Evolutionary conservation across 352 stramenopile species (phyloP).

Genomic region (Phytophthora multivora): DNA sequence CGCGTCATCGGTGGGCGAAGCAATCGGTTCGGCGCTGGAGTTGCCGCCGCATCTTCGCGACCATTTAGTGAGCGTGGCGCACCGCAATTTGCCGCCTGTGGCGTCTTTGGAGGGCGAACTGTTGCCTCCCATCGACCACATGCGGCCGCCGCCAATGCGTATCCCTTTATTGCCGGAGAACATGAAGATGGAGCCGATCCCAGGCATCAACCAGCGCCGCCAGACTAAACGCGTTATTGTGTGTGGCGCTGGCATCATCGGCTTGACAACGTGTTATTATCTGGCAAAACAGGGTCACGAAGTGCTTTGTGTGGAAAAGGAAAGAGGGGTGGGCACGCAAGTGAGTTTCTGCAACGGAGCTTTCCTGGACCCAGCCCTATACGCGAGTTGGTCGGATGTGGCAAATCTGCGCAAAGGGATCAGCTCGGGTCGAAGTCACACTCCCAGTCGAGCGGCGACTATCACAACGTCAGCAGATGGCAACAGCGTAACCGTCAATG

Average conservation of each 20-base stretch:
- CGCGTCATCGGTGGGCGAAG: slow-evolving; percentile 38
- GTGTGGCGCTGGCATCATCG: slow-evolving; percentile 85
- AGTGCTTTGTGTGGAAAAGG: slow-evolving; percentile 87
- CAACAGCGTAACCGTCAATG: slow-evolving; percentile 40
- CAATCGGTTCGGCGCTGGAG: slow-evolving; percentile 38
- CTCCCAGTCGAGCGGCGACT: slow-evolving; percentile 12
- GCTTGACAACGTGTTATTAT: slow-evolving; percentile 86
- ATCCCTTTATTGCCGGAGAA: slow-evolving; percentile 62
- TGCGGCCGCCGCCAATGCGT: slow-evolving; percentile 58
- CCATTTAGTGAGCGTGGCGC: slow-evolving; percentile 54
- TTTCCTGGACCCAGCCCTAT: slow-evolving; percentile 84
- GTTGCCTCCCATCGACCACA: slow-evolving; percentile 64
- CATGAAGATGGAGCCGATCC: slow-evolving; percentile 71
- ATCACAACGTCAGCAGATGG: slow-evolving; percentile 33
- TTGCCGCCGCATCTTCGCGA: slow-evolving; percentile 65
- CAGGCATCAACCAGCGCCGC: slow-evolving; percentile 57
- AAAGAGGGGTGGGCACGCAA: slow-evolving; percentile 77
- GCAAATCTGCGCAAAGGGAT: slow-evolving; percentile 58
- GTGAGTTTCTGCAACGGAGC: slow-evolving; percentile 83
- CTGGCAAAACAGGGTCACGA: slow-evolving; percentile 86
- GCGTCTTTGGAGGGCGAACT: slow-evolving; percentile 49
- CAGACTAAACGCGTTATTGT: slow-evolving; percentile 86
- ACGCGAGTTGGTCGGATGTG: slow-evolving; percentile 83
- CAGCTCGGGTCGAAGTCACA: slow-evolving; percentile 11
- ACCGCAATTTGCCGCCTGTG: slow-evolving; percentile 34